Evolutionary conservation across 176 grass and related monocot species (phyloP).

Genomic region (Oryza punctata): DNA sequence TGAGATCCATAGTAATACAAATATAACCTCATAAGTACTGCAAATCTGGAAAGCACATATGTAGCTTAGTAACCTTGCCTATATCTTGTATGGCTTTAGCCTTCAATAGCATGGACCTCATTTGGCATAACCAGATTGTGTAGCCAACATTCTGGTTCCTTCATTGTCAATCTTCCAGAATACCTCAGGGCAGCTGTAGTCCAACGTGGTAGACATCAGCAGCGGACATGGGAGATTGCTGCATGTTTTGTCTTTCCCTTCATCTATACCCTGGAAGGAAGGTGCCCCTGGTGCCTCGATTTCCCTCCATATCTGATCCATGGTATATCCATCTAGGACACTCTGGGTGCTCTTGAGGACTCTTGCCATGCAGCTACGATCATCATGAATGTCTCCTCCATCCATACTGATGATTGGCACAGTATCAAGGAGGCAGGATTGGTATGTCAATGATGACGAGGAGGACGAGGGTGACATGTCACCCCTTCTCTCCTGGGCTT

Average conservation of each 20-base stretch:
- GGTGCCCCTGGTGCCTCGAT: slow-evolving; percentile 47
- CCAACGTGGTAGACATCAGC: slow-evolving; percentile 28
- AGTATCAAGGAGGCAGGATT: slow-evolving; percentile 41
- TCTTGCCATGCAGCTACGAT: slow-evolving; percentile 27
- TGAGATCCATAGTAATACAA: slow-evolving; percentile 38
- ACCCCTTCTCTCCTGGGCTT: slow-evolving; percentile 71
- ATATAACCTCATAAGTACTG: slow-evolving; percentile 23
- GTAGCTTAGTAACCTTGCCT: slow-evolving; percentile 31
- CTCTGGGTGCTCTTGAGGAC: slow-evolving; percentile 36
- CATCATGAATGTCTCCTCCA: slow-evolving; percentile 10
- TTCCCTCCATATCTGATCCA: slow-evolving; percentile 90
- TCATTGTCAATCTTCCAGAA: slow-evolving; percentile 57
- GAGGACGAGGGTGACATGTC: slow-evolving; percentile 57
- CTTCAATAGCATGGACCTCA: slow-evolving; percentile 41
- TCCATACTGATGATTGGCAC: slow-evolving; percentile 13
- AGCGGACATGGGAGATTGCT: slow-evolving; percentile 36
- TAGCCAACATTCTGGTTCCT: slow-evolving; percentile 45
- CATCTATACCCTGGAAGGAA: slow-evolving; percentile 7
- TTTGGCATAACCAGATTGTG: slow-evolving; percentile 40
- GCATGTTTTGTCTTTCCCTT: slow-evolving; percentile 31
- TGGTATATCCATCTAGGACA: slow-evolving; percentile 55
- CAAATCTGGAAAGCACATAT: slow-evolving; percentile 27
- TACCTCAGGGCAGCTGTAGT: slow-evolving; percentile 50
- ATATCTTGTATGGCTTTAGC: slow-evolving; percentile 31
- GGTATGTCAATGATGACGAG: slow-evolving; percentile 55